phyloP scores from a whole-genome alignment of 371 early-diverging fungal species.

The Mortierella sp. region DNA sequence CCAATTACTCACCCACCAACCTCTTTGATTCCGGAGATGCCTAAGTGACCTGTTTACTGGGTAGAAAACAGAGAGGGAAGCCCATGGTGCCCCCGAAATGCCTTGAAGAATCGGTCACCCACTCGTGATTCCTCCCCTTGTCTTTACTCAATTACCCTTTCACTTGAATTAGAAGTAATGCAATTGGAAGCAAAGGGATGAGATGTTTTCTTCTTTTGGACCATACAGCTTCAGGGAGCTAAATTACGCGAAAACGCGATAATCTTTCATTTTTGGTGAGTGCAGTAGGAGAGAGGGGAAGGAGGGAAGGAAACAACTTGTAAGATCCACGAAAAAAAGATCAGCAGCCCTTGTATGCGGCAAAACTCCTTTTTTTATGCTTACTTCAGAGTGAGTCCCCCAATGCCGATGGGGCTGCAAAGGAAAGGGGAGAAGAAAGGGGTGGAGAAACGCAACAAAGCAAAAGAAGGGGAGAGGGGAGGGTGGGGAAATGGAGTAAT shows the following conservation, averaged over 20 bases:
- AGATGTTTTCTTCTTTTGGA: background rate
- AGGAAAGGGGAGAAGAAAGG: background rate
- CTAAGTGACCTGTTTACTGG: too few species aligned
- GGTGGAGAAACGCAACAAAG: background rate
- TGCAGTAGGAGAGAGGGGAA: background rate
- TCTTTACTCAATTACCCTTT: background rate
- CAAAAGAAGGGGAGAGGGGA: too few species aligned
- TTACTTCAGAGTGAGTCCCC: too few species aligned
- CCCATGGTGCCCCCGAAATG: background rate
- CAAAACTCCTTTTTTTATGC: too few species aligned
- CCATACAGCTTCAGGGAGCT: background rate
- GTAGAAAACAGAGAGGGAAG: too few species aligned
- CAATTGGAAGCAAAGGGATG: too few species aligned
- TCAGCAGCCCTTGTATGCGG: too few species aligned
- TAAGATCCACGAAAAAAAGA: conserved; percentile 7
- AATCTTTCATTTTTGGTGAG: background rate
- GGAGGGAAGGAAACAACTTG: background rate
- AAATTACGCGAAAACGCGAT: background rate
- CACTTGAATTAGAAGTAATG: too few species aligned
- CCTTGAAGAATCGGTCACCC: background rate
- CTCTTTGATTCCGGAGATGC: too few species aligned
- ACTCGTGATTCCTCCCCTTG: background rate
- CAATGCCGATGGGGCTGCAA: too few species aligned
- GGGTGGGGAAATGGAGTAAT: background rate
- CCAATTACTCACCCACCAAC: too few species aligned